Evolutionary conservation across 75 land plant genomes (phyloP).

Genomic region (Adiantum capillusveneris): DNA sequence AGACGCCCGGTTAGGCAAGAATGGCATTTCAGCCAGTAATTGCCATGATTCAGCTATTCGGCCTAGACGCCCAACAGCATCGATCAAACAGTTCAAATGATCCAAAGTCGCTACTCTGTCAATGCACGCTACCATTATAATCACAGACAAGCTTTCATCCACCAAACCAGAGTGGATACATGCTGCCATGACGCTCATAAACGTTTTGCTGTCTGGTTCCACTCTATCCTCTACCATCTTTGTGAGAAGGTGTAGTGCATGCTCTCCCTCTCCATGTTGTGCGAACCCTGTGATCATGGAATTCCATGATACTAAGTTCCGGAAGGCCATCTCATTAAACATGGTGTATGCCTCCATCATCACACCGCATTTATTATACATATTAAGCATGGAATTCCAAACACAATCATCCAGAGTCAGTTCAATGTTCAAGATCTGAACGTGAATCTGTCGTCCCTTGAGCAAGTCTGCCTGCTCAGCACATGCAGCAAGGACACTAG

Average conservation of each 20-base stretch:
- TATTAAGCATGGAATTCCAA: conserved; percentile 1
- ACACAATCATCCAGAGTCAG: not conserved
- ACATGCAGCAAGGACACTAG: not conserved
- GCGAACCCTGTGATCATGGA: conserved; percentile 8
- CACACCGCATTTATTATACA: not conserved
- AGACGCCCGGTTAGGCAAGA: not conserved
- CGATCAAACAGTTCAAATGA: conserved; percentile 1
- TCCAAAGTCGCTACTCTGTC: not conserved
- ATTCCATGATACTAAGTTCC: conserved; percentile 15
- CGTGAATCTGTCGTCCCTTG: conserved; percentile 7
- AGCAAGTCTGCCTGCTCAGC: not conserved
- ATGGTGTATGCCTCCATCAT: not conserved
- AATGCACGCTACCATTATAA: not conserved
- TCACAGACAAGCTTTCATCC: not conserved
- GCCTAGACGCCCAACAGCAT: not conserved
- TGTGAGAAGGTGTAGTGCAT: not conserved
- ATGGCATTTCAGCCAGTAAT: not conserved
- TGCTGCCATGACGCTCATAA: not conserved
- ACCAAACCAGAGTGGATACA: conserved; percentile 25
- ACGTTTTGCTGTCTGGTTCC: not conserved
- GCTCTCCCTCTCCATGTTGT: conserved; percentile 1
- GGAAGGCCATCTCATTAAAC: not conserved
- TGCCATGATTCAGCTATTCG: not conserved
- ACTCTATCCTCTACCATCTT: conserved; percentile 2
- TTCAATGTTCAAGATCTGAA: not conserved